Base-by-base conservation (phyloP, 208 protist genomes). In the Trypanosoma cruzi region DNA sequence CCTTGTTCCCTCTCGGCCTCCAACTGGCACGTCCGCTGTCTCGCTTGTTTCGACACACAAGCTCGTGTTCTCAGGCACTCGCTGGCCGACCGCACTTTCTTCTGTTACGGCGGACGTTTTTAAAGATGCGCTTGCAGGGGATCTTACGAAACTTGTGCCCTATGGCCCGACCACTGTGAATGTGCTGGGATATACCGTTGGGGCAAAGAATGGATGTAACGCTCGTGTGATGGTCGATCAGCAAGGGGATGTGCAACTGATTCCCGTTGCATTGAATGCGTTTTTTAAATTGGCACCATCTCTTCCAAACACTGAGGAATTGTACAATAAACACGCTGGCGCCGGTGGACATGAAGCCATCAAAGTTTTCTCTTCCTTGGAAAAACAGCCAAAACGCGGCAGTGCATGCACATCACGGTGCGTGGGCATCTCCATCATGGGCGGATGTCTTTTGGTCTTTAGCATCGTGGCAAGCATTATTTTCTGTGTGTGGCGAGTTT, bases 371-470 rank as follows among this genome's bases (percentile, higher is more conserved):
- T 72, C 58, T 26, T 53, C 67, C n/a, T 48, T 2, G 4, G 40
- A 54, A n/a, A 56, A 42, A 29, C 28, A 36, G 32, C 8, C 26
- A 26, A 22, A 18, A 1, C n/a, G 13, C 31, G 36, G 53, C 5
- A 58, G n/a, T 40, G 3, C 11, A n/a, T 75, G 58, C 26, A 50
- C 44, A 8, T 32, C 14, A 4, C 32, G 55, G 7, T 75, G 69
- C 60, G 68, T 75, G 24, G 50, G 60, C 20, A 31, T 58, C 26
- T 68, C 60, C 24, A 22, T 61, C 7, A 68, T 68, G 46, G 69
- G 59, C 26, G 60, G 69, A 1, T 20, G 13, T 13, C 18, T 68
- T 16, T 24, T 75, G 20, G 11, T 67, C n/a, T 18, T 66, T 18
- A 44, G 14, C 49, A 75, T 75, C 46, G 44, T 75, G 29, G 37